Evolutionary conservation across 768 basidiomycete genomes (phyloP).

Genomic region (Trametes villosa): DNA sequence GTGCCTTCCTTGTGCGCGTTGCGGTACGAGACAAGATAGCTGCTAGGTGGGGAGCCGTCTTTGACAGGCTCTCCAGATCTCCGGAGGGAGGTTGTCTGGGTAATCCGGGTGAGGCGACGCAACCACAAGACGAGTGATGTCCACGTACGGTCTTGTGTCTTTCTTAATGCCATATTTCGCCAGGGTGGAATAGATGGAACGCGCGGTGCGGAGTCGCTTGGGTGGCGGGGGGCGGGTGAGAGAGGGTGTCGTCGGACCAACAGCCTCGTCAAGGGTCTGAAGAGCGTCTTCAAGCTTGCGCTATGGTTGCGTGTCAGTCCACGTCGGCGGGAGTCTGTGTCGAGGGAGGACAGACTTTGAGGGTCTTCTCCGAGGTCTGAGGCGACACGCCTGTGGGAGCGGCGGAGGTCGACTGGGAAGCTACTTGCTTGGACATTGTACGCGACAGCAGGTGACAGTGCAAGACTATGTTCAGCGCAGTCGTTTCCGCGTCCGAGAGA

Average conservation of each 20-base stretch:
- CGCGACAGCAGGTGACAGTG: background rate
- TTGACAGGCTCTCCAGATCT: constrained; percentile 45
- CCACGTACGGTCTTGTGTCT: constrained; percentile 43
- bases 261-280: constrained; percentile 67
- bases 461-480: background rate
- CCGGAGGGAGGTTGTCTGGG: constrained; percentile 26
- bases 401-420: constrained; percentile 9
- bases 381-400: constrained; percentile 10
- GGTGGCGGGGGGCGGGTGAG: constrained; percentile 42
- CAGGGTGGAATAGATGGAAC: constrained; percentile 76
- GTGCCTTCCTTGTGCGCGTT: constrained; percentile 53
- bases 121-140: background rate
- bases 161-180: constrained; percentile 77
- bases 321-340: constrained; percentile 9
- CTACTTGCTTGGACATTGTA: constrained; percentile 9
- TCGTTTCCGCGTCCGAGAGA: background rate
- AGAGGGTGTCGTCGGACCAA: constrained; percentile 43
- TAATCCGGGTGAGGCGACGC: background rate
- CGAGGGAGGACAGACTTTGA: constrained; percentile 23
- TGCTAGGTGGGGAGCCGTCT: constrained; percentile 70
- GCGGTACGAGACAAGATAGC: constrained; percentile 74
- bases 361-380: constrained; percentile 23
- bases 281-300: constrained; percentile 86
- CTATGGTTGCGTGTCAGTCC: constrained; percentile 41
- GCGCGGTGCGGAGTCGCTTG: constrained; percentile 57